Evolutionary conservation across 306 rosid genomes (phyloP).

Genomic region (Sicyos edulis): DNA sequence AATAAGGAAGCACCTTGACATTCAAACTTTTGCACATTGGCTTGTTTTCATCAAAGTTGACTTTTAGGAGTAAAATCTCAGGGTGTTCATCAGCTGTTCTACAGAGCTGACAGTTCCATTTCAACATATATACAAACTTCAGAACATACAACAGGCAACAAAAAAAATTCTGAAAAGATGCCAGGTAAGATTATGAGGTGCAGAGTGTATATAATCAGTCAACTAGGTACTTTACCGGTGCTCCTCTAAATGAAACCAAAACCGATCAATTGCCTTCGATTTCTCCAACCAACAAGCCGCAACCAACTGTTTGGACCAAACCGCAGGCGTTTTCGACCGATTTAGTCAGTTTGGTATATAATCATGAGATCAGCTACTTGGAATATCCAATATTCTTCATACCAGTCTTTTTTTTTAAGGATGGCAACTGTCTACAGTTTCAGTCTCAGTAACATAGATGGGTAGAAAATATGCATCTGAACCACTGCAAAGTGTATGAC

Average conservation of each 20-base stretch:
- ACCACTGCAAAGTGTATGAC: too few species aligned
- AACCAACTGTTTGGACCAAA: too few species aligned
- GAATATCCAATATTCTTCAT: too few species aligned
- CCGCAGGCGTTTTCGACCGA: too few species aligned
- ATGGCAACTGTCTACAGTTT: background rate
- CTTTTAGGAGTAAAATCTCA: constrained; percentile 78
- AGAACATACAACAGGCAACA: background rate
- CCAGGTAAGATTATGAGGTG: background rate
- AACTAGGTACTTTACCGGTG: too few species aligned
- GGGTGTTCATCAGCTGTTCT: constrained; percentile 91
- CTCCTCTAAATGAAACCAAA: too few species aligned
- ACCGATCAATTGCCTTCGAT: background rate
- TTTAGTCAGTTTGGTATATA: too few species aligned
- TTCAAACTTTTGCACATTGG: constrained; percentile 94
- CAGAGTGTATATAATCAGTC: too few species aligned
- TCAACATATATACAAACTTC: background rate
- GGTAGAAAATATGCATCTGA: background rate
- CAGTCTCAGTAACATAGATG: background rate
- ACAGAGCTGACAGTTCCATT: constrained; percentile 56
- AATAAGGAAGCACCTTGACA: constrained; percentile 93
- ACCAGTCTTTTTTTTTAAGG: background rate
- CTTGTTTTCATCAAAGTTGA: constrained; percentile 95
- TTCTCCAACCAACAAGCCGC: too few species aligned
- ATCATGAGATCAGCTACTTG: too few species aligned
- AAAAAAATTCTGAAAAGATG: background rate